Evolutionary conservation across 805 yeast species (phyloP).

Genomic region (Wickerhamomyces queroliae): DNA sequence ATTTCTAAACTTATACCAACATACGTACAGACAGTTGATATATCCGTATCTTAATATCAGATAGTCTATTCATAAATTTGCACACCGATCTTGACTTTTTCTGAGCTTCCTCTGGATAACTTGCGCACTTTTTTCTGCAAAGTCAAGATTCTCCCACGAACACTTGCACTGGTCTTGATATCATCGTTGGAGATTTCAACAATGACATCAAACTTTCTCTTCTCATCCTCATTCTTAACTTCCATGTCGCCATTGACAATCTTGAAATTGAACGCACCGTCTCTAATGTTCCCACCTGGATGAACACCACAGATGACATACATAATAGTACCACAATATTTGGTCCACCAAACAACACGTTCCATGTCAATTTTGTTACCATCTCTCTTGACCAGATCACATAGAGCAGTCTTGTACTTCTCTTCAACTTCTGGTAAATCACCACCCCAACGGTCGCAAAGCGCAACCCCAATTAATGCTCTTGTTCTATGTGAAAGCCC

Average conservation of each 20-base stretch:
- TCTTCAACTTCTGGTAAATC: constrained; percentile 57
- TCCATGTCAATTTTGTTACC: constrained; percentile 37
- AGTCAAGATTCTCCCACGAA: constrained; percentile 50
- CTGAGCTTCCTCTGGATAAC: constrained; percentile 42
- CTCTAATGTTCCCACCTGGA: constrained; percentile 75
- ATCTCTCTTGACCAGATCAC: constrained; percentile 41
- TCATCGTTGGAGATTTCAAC: constrained; percentile 45
- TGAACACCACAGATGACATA: constrained; percentile 75
- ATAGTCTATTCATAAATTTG: constrained; percentile 30
- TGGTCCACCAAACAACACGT: constrained; percentile 64
- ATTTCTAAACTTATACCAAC: no score
- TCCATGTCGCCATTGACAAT: constrained; percentile 24
- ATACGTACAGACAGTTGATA: background rate
- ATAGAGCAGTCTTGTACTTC: constrained; percentile 37
- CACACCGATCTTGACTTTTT: constrained; percentile 47
- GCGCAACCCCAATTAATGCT: constrained; percentile 65
- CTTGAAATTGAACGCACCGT: constrained; percentile 45
- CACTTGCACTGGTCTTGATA: constrained; percentile 53
- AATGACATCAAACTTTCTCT: constrained; percentile 31
- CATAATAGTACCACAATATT: constrained; percentile 67
- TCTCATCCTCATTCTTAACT: constrained; percentile 24
- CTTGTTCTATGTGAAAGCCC: constrained; percentile 69
- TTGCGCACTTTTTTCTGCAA: constrained; percentile 57
- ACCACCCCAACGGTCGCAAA: constrained; percentile 81
- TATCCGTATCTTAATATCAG: background rate